Evolutionary conservation across 1,284 basidiomycete genomes (phyloP).

Genomic region (Prillingera fragicola): DNA sequence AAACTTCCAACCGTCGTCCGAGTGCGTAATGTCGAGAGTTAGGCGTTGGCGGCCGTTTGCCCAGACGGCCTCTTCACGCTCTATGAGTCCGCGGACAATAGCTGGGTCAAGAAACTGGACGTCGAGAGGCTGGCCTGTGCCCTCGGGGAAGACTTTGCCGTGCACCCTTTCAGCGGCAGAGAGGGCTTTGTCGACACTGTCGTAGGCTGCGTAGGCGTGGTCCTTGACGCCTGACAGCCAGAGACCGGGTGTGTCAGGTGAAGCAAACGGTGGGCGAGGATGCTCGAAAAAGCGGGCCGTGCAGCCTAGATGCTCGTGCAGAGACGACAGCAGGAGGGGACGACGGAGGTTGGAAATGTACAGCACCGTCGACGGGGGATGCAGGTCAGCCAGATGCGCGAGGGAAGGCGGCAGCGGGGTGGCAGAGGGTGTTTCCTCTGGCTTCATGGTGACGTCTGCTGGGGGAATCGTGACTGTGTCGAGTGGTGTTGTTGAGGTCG

Average conservation of each 20-base stretch:
- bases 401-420: constrained; percentile 29
- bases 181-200: constrained; percentile 18
- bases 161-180: constrained; percentile 26
- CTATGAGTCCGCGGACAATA: constrained; percentile 26
- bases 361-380: constrained; percentile 38
- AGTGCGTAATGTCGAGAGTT: constrained; percentile 19
- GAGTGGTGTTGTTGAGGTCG: background rate
- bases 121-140: constrained; percentile 29
- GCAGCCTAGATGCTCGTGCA: constrained; percentile 3
- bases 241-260: constrained; percentile 27
- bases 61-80: constrained; percentile 45
- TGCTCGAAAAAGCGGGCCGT: background rate
- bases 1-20: constrained; percentile 4
- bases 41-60: constrained; percentile 37
- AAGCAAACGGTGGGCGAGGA: constrained; percentile 24
- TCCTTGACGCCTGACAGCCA: constrained; percentile 45
- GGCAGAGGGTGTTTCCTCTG: background rate
- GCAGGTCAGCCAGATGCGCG: constrained; percentile 30
- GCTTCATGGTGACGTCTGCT: background rate
- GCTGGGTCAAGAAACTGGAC: constrained; percentile 42
- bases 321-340: constrained; percentile 30
- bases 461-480: background rate
- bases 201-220: constrained; percentile 41
- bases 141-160: constrained; percentile 29
- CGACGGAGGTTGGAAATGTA: constrained; percentile 47